phyloP scores from a whole-genome alignment of 2,329 filamentous ascomycete species.

The Diaporthe citri region DNA sequence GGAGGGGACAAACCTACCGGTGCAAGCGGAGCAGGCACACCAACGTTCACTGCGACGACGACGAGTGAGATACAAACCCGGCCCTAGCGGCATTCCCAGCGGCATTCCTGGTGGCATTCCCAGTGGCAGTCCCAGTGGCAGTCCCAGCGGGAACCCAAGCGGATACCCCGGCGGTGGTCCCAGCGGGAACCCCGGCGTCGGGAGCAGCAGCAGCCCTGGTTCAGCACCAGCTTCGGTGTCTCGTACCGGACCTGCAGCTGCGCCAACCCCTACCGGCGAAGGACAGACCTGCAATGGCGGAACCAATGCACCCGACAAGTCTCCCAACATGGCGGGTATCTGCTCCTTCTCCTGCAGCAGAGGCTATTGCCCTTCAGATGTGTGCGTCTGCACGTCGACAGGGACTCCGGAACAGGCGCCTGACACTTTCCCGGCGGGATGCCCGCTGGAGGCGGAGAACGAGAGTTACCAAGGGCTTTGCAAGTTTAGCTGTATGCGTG shows the following conservation, averaged over 20 bases:
- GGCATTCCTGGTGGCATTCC: constrained; percentile 12
- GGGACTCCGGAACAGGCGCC: constrained; percentile 40
- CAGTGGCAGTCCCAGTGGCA: constrained; percentile 39
- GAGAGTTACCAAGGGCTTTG: constrained; percentile 59
- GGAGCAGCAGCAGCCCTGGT: background rate
- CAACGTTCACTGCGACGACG: background rate
- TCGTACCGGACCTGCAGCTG: constrained; percentile 26
- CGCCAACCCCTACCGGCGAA: constrained; percentile 15
- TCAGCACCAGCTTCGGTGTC: background rate
- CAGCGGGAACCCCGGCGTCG: background rate
- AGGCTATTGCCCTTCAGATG: constrained; percentile 42
- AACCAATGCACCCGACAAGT: constrained; percentile 33
- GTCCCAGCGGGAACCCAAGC: constrained; percentile 13
- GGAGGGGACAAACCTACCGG: background rate
- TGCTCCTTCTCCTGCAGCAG: constrained; percentile 42
- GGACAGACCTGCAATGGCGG: constrained; percentile 40
- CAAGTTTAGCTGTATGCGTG: constrained; percentile 59
- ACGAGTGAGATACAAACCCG: background rate
- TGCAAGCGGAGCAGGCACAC: background rate
- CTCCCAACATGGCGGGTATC: constrained; percentile 41
- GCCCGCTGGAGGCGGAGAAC: constrained; percentile 49
- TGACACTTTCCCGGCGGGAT: constrained; percentile 48
- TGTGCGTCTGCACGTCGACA: constrained; percentile 41
- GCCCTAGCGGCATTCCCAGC: constrained; percentile 36
- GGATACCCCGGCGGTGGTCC: constrained; percentile 37